A percentile compares a stretch with the other conserved stretches of the same genome.
These are phyloP conservation scores for Sophora flavescens DNA, from an alignment of 306 rosid species.

Conservation along the genomic window DNA sequence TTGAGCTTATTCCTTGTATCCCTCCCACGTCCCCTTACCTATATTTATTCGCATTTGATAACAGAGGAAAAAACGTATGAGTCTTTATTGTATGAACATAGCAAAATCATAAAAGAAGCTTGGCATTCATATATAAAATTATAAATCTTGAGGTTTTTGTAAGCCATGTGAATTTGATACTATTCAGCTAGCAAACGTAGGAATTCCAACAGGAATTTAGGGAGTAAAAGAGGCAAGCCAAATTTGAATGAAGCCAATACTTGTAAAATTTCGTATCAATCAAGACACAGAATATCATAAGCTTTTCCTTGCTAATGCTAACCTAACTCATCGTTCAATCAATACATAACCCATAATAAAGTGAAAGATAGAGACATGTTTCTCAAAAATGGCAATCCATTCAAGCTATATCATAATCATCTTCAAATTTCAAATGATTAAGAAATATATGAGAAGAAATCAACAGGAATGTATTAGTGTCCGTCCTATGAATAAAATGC, in stretches of 20 bases:
- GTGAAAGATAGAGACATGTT: neutral
- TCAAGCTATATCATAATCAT: slow-evolving; percentile 17
- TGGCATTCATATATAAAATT: neutral
- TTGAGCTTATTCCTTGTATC: neutral
- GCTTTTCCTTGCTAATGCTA: neutral
- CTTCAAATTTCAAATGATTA: slow-evolving; percentile 4
- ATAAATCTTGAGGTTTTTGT: neutral
- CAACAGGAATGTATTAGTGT: slow-evolving; percentile 11
- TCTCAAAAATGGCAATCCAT: neutral
- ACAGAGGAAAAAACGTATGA: neutral
- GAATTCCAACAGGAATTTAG: neutral
- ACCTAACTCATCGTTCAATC: slow-evolving; percentile 8
- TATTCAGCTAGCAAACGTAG: neutral
- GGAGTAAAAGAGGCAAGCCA: neutral
- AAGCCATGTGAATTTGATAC: neutral
- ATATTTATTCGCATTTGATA: neutral
- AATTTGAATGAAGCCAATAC: neutral
- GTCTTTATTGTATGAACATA: neutral
- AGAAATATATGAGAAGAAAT: neutral
- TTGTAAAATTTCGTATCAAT: neutral
- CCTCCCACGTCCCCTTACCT: neutral
- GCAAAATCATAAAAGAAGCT: neutral
- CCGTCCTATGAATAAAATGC: slow-evolving; percentile 6
- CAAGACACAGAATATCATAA: neutral
- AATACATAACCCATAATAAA: neutral